Evolutionary conservation across 768 basidiomycete species (phyloP), one percentile per base, ranked within the genome.

Genomic region (Sistotremastrum niveocremeum): DNA sequence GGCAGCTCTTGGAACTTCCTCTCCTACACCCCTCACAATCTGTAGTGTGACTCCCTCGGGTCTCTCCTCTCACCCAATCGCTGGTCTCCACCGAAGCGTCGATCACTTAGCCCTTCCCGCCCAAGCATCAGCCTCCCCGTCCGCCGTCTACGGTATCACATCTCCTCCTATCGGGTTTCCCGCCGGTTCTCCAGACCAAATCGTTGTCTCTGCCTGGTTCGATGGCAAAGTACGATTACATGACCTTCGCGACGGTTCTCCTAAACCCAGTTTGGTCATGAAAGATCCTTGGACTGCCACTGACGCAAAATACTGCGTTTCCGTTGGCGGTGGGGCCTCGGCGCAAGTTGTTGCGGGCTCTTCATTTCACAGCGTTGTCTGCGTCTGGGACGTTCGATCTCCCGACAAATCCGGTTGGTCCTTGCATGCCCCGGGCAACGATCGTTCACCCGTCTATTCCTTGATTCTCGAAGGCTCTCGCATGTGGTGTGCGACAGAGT

Each of bases 171-270:
- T 69, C 0, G 68, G 74, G 30, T 78, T 79, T 20, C 74, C 79
- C 1, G 78, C 80, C 71, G 84, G 85, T 3, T 41, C 45, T 8
- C 62, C 72, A 2, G 76, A 81, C 11, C 71, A 84, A 54, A 72
- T 85, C 12, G 46, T 90, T 28, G 69, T 85, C 35, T 81, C 83
- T 1, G 87, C 84, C 1, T 88, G 86, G 84, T 89, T 76, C 59
- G 84, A 90, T 56, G 81, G 86, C 7, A 59, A 69, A 41, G 80
- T 85, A 34, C 71, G 74, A 35, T 70, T 84, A 43, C 79, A 86
- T 60, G 87, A 89, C 59, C 70, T 89, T 37, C 83, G 86, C 29
- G 47, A 38, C 39, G 57, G 69, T 11, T 45, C 45, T 7, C 70
- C 81, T 9, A 59, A 60, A 4, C 84, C 86, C 0, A 73, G 78